Evolutionary conservation across 1,284 basidiomycete species (phyloP).

Genomic region (Fistulina hepatica): DNA sequence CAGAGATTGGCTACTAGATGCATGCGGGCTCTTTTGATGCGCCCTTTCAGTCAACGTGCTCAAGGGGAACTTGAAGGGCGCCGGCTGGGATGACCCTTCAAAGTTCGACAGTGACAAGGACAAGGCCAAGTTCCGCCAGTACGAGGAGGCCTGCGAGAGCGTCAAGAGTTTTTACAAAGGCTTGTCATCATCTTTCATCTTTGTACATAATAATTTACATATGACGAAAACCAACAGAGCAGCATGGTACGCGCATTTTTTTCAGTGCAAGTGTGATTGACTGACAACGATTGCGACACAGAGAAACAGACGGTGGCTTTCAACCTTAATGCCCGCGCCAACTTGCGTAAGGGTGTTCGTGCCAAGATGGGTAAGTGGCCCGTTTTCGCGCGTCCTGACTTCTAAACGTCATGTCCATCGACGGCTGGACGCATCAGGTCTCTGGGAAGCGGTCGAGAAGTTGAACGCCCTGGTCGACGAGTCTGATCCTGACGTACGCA

Average conservation of each 20-base stretch:
- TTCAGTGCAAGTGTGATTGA: neutral
- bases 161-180: constrained; percentile 81
- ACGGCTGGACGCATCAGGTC: no score
- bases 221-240: no score
- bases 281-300: constrained; percentile 22
- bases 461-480: constrained; percentile 84
- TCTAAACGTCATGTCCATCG: no score
- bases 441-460: constrained; percentile 89
- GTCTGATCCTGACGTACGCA: constrained; percentile 71
- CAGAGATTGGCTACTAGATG: neutral
- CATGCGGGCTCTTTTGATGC: neutral
- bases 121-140: constrained; percentile 64
- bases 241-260: constrained; percentile 59
- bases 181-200: no score
- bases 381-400: no score
- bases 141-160: constrained; percentile 73
- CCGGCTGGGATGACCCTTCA: constrained; percentile 46
- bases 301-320: constrained; percentile 83
- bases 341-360: constrained; percentile 54
- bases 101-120: constrained; percentile 70
- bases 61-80: constrained; percentile 43
- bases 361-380: constrained; percentile 51
- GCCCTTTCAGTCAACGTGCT: constrained; percentile 56
- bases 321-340: constrained; percentile 68
- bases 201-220: no score